Conservation (phyloP, 805 yeast species). For the Schizosaccharomyces octosporus region DNA sequence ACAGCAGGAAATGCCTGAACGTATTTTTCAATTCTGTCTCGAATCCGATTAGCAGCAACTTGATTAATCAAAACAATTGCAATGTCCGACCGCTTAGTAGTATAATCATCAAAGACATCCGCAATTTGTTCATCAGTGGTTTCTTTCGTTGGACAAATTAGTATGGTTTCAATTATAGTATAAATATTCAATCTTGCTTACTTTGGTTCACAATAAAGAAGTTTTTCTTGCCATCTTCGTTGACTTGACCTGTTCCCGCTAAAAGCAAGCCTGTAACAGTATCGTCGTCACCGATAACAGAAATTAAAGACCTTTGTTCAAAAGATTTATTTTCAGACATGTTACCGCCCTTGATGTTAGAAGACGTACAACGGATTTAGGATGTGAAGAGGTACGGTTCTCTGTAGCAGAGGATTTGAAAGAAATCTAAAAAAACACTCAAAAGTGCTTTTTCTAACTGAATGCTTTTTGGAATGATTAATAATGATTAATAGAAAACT, state of each 20-base stretch:
- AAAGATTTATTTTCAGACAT: background rate
- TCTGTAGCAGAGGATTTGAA: too few relatives aligned
- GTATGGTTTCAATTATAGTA: background rate
- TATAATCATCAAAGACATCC: conserved; percentile 48
- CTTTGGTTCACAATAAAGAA: conserved; percentile 59
- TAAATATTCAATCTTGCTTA: background rate
- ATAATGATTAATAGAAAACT: too few relatives aligned
- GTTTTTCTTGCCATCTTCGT: conserved; percentile 37
- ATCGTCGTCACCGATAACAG: conserved; percentile 87
- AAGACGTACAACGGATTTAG: too few relatives aligned
- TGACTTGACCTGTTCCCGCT: conserved; percentile 83
- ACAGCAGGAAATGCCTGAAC: conserved; percentile 89
- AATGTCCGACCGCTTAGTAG: conserved; percentile 53
- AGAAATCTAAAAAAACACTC: too few relatives aligned
- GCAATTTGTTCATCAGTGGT: conserved; percentile 56
- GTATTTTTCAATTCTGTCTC: conserved; percentile 58
- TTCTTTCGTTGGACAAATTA: conserved; percentile 10
- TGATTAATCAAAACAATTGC: conserved; percentile 86
- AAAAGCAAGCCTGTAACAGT: conserved; percentile 84
- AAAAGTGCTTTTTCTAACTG: too few relatives aligned
- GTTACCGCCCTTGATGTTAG: background rate
- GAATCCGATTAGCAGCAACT: conserved; percentile 74
- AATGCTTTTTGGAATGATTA: too few relatives aligned
- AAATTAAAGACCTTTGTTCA: conserved; percentile 46
- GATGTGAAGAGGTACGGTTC: too few relatives aligned